Base-by-base conservation (phyloP, 2,329 filamentous ascomycete species). In the Talaromyces sp. region DNA sequence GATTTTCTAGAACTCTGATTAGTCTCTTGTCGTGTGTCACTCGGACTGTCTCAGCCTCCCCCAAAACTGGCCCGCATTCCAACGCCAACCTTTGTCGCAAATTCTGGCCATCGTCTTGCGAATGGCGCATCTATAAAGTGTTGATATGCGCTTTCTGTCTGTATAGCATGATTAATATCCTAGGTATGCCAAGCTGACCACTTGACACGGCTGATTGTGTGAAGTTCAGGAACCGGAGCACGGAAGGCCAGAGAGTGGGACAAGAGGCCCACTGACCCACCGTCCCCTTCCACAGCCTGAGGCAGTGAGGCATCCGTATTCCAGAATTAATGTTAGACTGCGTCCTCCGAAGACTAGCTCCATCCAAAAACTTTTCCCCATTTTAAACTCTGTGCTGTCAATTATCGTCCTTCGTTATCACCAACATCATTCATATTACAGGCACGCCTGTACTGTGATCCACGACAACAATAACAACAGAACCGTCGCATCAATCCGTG, bases 361-460 rank as follows among this genome's bases (percentile, higher is more conserved):
- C 4, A 17, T 33, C 57, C 57, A 35, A 60, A 57, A 60, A 60
- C 57, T 60, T 60, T 60, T 60, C 57, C 19, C 57, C 41, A 60
- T 60, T 41, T 17, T 56, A 4, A 22, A 15, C n/a, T 19, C 11
- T 19, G 17, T 31, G 15, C 15, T 35, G 31, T 54, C 31, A 0
- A 1, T 47, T 10, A 10, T 37, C n/a, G 33, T 22, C 52, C 33
- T 22, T 56, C 31, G n/a, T 37, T 56, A 22, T 35, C n/a, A 15
- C 11, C 33, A 39, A 25, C 7, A n/a, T 22, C n/a, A 22, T 9
- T 25, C 52, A 52, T 52, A 33, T 52, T 13, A 56, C 27, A 54
- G 50, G 50, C 10, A 19, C 35, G 22, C 50, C 33, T 54, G 33
- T 9, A 22, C n/a, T 15, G 19, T 10, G 33, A 39, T 39, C 6